Conservation (phyloP, 2,329 filamentous ascomycete genomes). For the Xylariales sp. region DNA sequence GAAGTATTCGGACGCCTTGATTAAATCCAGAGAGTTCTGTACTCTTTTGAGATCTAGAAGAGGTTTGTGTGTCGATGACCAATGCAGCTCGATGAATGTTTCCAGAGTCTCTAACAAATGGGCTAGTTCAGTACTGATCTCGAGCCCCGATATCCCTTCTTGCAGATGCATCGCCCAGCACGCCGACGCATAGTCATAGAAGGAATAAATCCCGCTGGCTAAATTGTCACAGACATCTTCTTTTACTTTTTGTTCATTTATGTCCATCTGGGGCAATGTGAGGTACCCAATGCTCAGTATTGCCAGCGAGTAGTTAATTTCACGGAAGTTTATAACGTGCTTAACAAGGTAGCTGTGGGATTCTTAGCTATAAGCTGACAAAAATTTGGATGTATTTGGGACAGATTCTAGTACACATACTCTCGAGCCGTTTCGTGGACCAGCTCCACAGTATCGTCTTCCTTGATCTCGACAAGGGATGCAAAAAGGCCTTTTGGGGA, state of each 20-base stretch:
- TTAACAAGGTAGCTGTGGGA: conserved; percentile 29
- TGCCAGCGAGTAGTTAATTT: conserved; percentile 43
- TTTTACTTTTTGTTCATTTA: conserved; percentile 15
- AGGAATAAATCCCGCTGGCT: conserved; percentile 43
- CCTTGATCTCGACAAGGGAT: conserved; percentile 48
- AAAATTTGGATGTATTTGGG: no score
- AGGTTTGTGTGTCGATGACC: conserved; percentile 33
- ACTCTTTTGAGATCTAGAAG: conserved; percentile 32
- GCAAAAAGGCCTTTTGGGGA: conserved; percentile 49
- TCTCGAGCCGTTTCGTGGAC: conserved; percentile 51
- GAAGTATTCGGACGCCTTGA: conserved; percentile 27
- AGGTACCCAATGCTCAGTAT: conserved; percentile 45
- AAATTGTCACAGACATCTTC: conserved; percentile 34
- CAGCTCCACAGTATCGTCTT: conserved; percentile 46
- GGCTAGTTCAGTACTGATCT: conserved; percentile 39
- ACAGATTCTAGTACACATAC: conserved; percentile 38
- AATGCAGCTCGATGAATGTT: conserved; percentile 38
- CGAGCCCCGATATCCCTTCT: conserved; percentile 37
- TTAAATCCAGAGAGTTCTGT: conserved; percentile 14
- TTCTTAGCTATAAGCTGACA: neutral
- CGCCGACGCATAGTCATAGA: conserved; percentile 49
- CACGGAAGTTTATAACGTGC: conserved; percentile 24
- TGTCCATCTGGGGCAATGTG: conserved; percentile 40
- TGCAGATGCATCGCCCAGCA: conserved; percentile 47
- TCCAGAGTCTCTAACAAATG: conserved; percentile 35